Conservation (phyloP, 1,139 yeast genomes). For the Blastobotrys raffinosifermentans region DNA sequence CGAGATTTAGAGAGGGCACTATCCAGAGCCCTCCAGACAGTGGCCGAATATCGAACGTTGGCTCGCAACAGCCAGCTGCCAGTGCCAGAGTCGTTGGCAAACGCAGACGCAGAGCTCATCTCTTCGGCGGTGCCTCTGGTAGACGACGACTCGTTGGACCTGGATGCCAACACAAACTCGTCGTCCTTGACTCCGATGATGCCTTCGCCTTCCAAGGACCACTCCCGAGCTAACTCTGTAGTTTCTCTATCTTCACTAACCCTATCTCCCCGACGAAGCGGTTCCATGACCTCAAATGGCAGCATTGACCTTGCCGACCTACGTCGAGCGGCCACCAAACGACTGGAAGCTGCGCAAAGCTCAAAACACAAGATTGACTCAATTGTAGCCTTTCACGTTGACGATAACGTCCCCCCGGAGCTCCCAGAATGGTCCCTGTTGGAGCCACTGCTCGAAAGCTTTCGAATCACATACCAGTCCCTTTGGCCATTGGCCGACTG, state of each 20-base stretch:
- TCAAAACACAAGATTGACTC: too few relatives aligned
- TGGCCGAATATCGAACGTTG: conserved; percentile 15
- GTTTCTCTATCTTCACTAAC: too few relatives aligned
- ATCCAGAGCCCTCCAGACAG: conserved; percentile 12
- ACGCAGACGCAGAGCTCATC: conserved; percentile 14
- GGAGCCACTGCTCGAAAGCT: conserved; percentile 9
- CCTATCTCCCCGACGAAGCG: too few relatives aligned
- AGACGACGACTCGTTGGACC: background rate
- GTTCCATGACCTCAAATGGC: too few relatives aligned
- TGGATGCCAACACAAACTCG: background rate
- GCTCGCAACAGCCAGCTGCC: conserved; percentile 17
- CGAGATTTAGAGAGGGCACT: conserved; percentile 19
- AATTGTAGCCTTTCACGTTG: too few relatives aligned
- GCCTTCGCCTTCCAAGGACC: background rate
- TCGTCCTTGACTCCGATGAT: background rate
- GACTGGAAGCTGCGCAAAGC: too few relatives aligned
- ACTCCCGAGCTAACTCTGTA: background rate
- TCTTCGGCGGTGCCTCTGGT: background rate
- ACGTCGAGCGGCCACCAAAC: too few relatives aligned
- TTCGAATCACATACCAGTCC: conserved; percentile 19
- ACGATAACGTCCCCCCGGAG: too few relatives aligned
- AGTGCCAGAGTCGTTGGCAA: conserved; percentile 19
- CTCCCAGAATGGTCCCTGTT: conserved; percentile 6
- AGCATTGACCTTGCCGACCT: too few relatives aligned
- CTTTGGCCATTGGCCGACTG: conserved; percentile 27